Percentiles rank a stretch among this genome's conserved stretches.
Evolutionary conservation across 1,284 basidiomycete species (phyloP).

Genomic region (Trametes hirsuta): DNA sequence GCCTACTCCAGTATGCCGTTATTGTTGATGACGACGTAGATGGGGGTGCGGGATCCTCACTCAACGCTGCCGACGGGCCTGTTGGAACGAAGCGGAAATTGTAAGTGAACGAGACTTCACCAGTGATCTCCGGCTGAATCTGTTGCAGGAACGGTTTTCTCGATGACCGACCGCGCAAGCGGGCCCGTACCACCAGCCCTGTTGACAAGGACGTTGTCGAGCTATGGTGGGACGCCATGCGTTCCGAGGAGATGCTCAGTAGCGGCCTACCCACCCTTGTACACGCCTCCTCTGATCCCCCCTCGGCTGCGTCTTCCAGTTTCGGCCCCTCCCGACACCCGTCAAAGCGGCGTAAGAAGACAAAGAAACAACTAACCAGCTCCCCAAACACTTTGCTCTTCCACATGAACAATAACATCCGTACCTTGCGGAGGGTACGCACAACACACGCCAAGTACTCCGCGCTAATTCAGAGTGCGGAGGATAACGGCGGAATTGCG

Average conservation of each 20-base stretch:
- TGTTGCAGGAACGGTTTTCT: slow-evolving; percentile 40
- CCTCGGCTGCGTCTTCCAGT: slow-evolving; percentile 26
- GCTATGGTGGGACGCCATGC: slow-evolving; percentile 76
- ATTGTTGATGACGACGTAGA: slow-evolving; percentile 42
- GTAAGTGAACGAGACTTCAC: slow-evolving; percentile 40
- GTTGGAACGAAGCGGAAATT: slow-evolving; percentile 66
- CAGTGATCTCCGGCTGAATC: slow-evolving; percentile 4
- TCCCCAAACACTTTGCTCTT: slow-evolving; percentile 55
- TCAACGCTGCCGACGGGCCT: slow-evolving; percentile 42
- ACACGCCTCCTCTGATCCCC: slow-evolving; percentile 45
- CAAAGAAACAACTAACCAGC: slow-evolving; percentile 8
- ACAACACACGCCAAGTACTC: slow-evolving; percentile 72
- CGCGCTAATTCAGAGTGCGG: slow-evolving; percentile 49
- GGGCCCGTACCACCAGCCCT: slow-evolving; percentile 36
- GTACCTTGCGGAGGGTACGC: slow-evolving; percentile 68
- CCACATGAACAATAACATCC: slow-evolving; percentile 75
- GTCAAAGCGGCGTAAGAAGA: slow-evolving; percentile 38
- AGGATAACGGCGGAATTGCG: slow-evolving; percentile 45
- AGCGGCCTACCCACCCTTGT: slow-evolving; percentile 67
- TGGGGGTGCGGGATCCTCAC: slow-evolving; percentile 38
- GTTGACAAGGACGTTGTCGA: slow-evolving; percentile 47
- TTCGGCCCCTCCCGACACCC: slow-evolving; percentile 38
- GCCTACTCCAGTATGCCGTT: slow-evolving; percentile 44
- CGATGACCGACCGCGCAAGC: slow-evolving; percentile 48
- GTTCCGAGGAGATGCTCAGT: slow-evolving; percentile 60